Base-by-base conservation (phyloP, 371 early-diverging fungal species). In the Apophysomyces ossiformis region DNA sequence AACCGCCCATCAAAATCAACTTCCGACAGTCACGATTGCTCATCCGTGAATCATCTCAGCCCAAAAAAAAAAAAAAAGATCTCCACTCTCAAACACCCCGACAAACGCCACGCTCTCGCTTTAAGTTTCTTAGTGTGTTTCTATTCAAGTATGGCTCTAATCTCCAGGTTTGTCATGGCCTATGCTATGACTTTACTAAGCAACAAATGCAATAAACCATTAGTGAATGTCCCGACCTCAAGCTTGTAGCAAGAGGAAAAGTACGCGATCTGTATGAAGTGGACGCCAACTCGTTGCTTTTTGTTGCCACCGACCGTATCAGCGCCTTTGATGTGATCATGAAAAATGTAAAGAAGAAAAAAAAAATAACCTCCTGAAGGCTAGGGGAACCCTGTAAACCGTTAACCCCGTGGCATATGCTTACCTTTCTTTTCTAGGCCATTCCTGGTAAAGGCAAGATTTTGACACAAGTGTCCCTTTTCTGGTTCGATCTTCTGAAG, bases 301-400 rank as follows among this genome's bases (percentile, higher is more conserved):
- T 99, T 74, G 96, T 98, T 6, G 98, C 99, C 37, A 95, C 98
- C 9, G 98, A 99, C 85, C 89, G 99, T 65, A 90, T 98, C 76
- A 93, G 93, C 74, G 98, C 99, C 11, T 99, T 92, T 82, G 99
- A 99, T 69, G 98, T 99, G 56, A 94, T 97, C 68, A 96, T 99
- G 99, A 92, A 93, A 69, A 95, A 95, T 64, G 96, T 96, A 87
- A 87, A 72, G 88, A 65, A 7, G 41, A 41, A 13, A 3, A 41
- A 41, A 8, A 41, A 41, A 41, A 5, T 41, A 13, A 39, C 32
- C 63, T 21, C 37, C 47, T 62, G 2, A 45, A 21, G 9, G 15
- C 15, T 13, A 35, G 5, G 12, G 11, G 21, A 21, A 39, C 26
- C 35, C 37, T 18, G n/a, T 41, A 13, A 11, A 41, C 32, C 2